Conservation (phyloP, 768 basidiomycete genomes). For the Suillus placidus region DNA sequence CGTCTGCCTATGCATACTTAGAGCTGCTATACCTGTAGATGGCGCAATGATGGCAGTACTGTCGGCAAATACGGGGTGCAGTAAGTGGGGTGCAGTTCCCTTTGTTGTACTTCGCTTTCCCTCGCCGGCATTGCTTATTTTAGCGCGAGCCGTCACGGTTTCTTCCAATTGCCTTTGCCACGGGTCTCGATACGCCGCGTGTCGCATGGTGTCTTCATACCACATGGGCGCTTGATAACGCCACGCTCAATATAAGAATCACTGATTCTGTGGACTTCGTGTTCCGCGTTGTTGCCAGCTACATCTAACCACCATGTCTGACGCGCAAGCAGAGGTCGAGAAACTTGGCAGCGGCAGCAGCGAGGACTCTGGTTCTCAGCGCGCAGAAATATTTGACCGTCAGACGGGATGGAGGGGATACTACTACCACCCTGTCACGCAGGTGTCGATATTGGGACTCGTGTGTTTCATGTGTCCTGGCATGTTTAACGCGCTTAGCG, state of each 20-base stretch:
- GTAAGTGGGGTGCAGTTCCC: not conserved
- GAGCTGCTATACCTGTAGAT: not conserved
- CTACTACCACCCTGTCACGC: constrained; percentile 52
- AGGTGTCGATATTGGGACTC: constrained; percentile 61
- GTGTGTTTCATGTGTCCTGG: constrained; percentile 64
- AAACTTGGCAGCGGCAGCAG: constrained; percentile 26
- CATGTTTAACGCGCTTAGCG: constrained; percentile 78
- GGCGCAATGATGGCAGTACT: not conserved
- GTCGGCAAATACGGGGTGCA: not conserved
- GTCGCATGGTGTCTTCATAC: constrained; percentile 38
- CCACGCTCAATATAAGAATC: constrained; percentile 1
- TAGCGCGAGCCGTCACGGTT: not conserved
- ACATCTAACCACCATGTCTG: constrained; percentile 22
- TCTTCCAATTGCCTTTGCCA: constrained; percentile 50
- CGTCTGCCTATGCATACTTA: not conserved
- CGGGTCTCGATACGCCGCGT: constrained; percentile 80
- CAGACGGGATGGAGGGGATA: constrained; percentile 55
- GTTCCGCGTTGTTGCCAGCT: not conserved
- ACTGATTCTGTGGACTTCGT: too few species aligned
- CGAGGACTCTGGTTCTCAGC: constrained; percentile 32
- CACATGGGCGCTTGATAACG: constrained; percentile 8
- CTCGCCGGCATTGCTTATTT: constrained; percentile 49
- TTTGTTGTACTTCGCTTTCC: constrained; percentile 38
- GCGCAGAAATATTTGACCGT: constrained; percentile 42
- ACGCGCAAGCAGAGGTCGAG: constrained; percentile 20